Percentiles rank a stretch among this genome's conserved stretches.
These are phyloP conservation scores for Cadophora sp. DNA, from an alignment of 2,329 filamentous ascomycete genomes.

Conservation along the genomic window DNA sequence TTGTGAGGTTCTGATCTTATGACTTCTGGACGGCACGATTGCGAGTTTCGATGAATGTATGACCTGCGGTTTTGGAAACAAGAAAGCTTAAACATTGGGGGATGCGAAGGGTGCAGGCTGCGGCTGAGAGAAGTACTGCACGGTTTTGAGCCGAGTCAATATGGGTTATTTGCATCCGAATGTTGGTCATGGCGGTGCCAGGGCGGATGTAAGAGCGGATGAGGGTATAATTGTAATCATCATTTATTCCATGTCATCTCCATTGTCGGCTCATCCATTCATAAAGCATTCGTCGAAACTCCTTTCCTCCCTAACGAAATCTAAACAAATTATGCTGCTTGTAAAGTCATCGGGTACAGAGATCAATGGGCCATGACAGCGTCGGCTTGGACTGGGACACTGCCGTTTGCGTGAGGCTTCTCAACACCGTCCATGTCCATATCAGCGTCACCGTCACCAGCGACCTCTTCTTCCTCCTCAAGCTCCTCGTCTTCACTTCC, in stretches of 20 bases:
- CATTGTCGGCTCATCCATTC: conserved; percentile 8
- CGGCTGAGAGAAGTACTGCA: not conserved
- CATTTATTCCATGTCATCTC: conserved; percentile 21
- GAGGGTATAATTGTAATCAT: conserved; percentile 5
- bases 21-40: not conserved
- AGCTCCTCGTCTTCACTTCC: conserved; percentile 61
- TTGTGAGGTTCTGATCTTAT: not conserved
- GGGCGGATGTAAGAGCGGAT: not conserved
- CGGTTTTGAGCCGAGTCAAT: not conserved
- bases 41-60: not conserved
- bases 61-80: not conserved
- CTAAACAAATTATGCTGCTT: conserved; percentile 27
- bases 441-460: conserved; percentile 50
- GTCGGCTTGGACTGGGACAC: conserved; percentile 36
- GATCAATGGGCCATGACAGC: conserved; percentile 44
- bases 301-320: conserved; percentile 22
- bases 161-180: not conserved
- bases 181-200: not conserved
- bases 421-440: conserved; percentile 57
- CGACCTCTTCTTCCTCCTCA: conserved; percentile 60
- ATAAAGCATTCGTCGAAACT: conserved; percentile 20
- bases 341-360: conserved; percentile 32
- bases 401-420: conserved; percentile 37
- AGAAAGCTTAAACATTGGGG: not conserved
- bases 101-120: not conserved